Base-by-base conservation (phyloP, 1,284 basidiomycete species). In the Leccinum griseonigrum region DNA sequence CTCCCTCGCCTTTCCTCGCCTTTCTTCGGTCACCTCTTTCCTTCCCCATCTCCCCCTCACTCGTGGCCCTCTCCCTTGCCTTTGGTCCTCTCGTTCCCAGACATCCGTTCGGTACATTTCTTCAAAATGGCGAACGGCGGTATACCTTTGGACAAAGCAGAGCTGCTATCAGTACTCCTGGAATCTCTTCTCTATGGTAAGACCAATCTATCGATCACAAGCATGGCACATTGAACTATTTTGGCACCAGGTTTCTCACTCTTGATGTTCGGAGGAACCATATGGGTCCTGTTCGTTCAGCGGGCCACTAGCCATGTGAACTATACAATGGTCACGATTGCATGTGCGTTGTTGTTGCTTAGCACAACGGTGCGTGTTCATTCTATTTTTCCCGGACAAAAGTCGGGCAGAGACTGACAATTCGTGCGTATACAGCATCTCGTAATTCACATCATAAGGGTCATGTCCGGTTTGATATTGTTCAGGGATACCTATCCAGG, bases 241-340 rank as follows among this genome's bases (percentile, higher is more conserved):
- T 2, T 22, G 56, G 1, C n/a, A 7, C 8, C 1, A 57, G 56
- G 56, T 32, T 61, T 62, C 32, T 62, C 61, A n/a, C 22, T 62
- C n/a, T 36, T 62, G 61, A 62, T 62, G 60, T 62, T 62, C 14
- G 60, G 48, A 11, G 60, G n/a, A 16, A 60, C 56, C 6, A 63
- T 64, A 1, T 46, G 43, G 52, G 29, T 28, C 10, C 28, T 64
- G 26, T 43, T 22, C 11, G 36, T 13, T 32, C 52, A 18, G 22
- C 43, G 46, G 5, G 22, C 18, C 10, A 51, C 36, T 46, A 11
- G 2, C 2, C 14, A 2, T 51, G 38, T 56, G 26, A 63, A 64
- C 32, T 16, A 3, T 36, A 46, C 7, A 4, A 58, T 64, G 55
- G 1, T 66, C 4, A 11, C 14, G 4, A 40, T 40, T 11, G 64